Evolutionary conservation across 2,329 filamentous ascomycete species (phyloP).

Genomic region (Cordyceps cateniannulata): DNA sequence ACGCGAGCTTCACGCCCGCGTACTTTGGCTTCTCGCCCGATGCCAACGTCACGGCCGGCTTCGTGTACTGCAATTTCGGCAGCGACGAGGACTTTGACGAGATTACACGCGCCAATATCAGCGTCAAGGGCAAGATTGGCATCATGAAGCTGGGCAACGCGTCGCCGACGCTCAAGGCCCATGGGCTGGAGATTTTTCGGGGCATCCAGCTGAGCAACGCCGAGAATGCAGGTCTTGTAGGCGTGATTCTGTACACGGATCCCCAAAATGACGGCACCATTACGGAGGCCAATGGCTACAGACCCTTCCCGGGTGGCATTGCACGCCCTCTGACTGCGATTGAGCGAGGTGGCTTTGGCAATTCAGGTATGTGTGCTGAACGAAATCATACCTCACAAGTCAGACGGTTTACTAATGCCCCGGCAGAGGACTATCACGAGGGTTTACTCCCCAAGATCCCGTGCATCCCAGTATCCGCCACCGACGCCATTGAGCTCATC

Average conservation of each 20-base stretch:
- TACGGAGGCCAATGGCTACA: constrained; percentile 67
- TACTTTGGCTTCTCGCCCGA: constrained; percentile 1
- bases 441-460: constrained; percentile 66
- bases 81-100: constrained; percentile 5
- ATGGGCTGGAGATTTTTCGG: constrained; percentile 48
- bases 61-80: constrained; percentile 3
- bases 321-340: constrained; percentile 20
- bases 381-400: too few relatives aligned
- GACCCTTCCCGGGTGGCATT: constrained; percentile 51
- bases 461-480: constrained; percentile 74
- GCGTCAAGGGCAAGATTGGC: constrained; percentile 18
- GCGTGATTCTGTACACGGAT: constrained; percentile 73
- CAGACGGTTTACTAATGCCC: constrained; percentile 43
- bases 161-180: constrained; percentile 59
- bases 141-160: constrained; percentile 54
- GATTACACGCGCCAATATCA: not conserved
- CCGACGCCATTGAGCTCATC: constrained; percentile 70
- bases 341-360: constrained; percentile 52
- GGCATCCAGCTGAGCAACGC: constrained; percentile 80
- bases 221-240: constrained; percentile 77
- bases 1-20: constrained; percentile 1
- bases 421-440: constrained; percentile 30
- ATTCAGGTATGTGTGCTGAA: constrained; percentile 66
- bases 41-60: not conserved
- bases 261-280: constrained; percentile 77